phyloP scores from a whole-genome alignment of 495 filamentous ascomycete species.

The Aspergillus sparsus region DNA sequence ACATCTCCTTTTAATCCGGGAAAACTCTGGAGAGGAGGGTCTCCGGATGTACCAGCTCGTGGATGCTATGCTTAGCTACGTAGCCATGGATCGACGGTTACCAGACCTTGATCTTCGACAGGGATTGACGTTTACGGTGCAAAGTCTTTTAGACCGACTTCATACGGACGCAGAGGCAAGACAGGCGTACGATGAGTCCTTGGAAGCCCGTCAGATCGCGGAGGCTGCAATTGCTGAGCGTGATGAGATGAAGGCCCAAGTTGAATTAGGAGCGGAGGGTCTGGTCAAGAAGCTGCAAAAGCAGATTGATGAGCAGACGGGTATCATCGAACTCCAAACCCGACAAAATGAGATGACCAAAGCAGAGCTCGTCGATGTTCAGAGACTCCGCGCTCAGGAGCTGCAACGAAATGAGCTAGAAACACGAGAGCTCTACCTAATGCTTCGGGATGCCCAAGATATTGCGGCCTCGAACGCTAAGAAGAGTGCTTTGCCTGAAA shows the following conservation, averaged over 20 bases:
- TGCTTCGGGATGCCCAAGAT: constrained; percentile 97
- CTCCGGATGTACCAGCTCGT: constrained; percentile 97
- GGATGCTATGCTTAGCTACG: constrained; percentile 96
- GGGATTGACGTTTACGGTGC: constrained; percentile 95
- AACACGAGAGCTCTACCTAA: constrained; percentile 94
- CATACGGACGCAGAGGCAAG: constrained; percentile 95
- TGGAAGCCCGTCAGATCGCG: constrained; percentile 85
- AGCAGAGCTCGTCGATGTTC: constrained; percentile 83
- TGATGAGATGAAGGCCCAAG: constrained; percentile 91
- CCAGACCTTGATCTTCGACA: constrained; percentile 98
- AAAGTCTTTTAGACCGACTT: constrained; percentile 88
- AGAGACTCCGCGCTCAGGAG: constrained; percentile 84
- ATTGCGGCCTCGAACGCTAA: constrained; percentile 84
- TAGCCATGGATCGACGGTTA: constrained; percentile 94
- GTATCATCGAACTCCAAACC: constrained; percentile 83
- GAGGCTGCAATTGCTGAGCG: constrained; percentile 94
- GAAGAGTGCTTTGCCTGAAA: constrained; percentile 61
- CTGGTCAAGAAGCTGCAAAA: constrained; percentile 90
- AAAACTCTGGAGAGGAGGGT: constrained; percentile 90
- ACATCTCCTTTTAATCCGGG: constrained; percentile 89
- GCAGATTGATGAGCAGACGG: constrained; percentile 87
- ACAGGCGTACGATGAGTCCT: constrained; percentile 84
- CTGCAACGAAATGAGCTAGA: constrained; percentile 93
- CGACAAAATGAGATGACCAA: constrained; percentile 86
- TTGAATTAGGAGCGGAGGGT: constrained; percentile 91